Evolutionary conservation across 2,329 filamentous ascomycete species (phyloP).

Genomic region (Aspergillus pseudoterreus): DNA sequence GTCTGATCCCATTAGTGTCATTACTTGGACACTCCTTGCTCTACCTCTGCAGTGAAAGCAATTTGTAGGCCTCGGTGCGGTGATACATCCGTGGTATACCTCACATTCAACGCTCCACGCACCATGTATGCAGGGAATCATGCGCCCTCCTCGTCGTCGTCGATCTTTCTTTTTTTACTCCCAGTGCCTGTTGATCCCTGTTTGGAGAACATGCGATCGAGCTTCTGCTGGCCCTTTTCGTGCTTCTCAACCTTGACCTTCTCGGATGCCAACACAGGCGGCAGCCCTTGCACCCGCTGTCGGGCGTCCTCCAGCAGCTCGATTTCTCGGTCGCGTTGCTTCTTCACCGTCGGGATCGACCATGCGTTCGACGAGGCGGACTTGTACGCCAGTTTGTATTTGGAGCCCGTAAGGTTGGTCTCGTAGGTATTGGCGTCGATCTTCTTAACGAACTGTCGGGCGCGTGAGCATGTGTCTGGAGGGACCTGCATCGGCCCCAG

Average conservation of each 20-base stretch:
- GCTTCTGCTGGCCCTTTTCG: slow-evolving; percentile 30
- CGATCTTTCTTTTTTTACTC: slow-evolving; percentile 22
- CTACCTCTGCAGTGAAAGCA: neutral
- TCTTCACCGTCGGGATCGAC: slow-evolving; percentile 33
- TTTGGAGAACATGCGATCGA: slow-evolving; percentile 28
- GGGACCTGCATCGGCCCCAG: neutral
- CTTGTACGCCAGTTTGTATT: slow-evolving; percentile 37
- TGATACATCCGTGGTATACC: neutral
- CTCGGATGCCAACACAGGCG: slow-evolving; percentile 30
- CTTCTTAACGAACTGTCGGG: slow-evolving; percentile 29
- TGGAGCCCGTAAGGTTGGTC: slow-evolving; percentile 30
- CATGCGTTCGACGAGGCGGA: slow-evolving; percentile 25
- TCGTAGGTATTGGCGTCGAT: slow-evolving; percentile 36
- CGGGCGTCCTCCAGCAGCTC: slow-evolving; percentile 33
- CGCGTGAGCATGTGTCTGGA: neutral
- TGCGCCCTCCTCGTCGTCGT: neutral
- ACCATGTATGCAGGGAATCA: neutral
- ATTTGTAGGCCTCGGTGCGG: neutral
- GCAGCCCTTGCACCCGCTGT: slow-evolving; percentile 27
- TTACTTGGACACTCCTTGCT: neutral
- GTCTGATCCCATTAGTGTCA: neutral
- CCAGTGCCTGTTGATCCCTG: slow-evolving; percentile 6
- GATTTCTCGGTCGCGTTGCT: slow-evolving; percentile 31
- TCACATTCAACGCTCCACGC: neutral
- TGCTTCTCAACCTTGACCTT: slow-evolving; percentile 28